Evolutionary conservation across 2,329 filamentous ascomycete species (phyloP), one percentile per base, ranked within the genome.

Genomic region (Phaeoacremonium minimum): DNA sequence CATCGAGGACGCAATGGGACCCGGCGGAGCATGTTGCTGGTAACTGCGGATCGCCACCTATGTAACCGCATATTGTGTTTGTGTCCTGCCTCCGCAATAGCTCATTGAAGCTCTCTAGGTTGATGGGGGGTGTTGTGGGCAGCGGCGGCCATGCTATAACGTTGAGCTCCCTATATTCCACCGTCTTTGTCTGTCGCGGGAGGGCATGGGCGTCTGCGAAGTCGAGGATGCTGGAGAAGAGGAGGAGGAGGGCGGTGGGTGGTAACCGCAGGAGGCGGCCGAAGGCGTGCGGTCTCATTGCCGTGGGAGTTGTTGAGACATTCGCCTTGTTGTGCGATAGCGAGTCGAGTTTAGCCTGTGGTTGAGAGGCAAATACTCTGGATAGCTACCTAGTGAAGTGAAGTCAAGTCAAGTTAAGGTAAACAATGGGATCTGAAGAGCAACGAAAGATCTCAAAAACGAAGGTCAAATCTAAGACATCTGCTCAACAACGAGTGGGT

Each of bases 21-120:
- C 75, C 76, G 0, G 67, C 63, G 18, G 64, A 67, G 50, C 76
- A 80, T 26, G 75, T 80, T 28, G 75, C 76, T 4, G 75, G 72
- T 18, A 77, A 55, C 16, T 57, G 55, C 1, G 66, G 53, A 44
- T 77, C 53, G 15, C 73, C 75, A 42, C 67, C 69, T 48, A 80
- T 64, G 53, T 69, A 80, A 29, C 76, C 76, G 46, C 76, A 80
- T 38, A 80, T 51, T 13, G 75, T 79, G 53, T 76, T 75, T 35
- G 59, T 50, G 17, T 54, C 50, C 41, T 71, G 63, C 28, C 67
- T 64, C 31, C 61, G 63, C 16, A 52, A 48, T 6, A 68, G 55
- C 28, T 55, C 51, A 33, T 52, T 47, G 30, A 62, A 47, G 9
- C 60, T 55, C 28, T 49, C 52, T 29, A 57, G 56, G 33, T 56